Evolutionary conservation across 495 filamentous ascomycete genomes (phyloP).

Genomic region (Aspergillus coremiiformis): DNA sequence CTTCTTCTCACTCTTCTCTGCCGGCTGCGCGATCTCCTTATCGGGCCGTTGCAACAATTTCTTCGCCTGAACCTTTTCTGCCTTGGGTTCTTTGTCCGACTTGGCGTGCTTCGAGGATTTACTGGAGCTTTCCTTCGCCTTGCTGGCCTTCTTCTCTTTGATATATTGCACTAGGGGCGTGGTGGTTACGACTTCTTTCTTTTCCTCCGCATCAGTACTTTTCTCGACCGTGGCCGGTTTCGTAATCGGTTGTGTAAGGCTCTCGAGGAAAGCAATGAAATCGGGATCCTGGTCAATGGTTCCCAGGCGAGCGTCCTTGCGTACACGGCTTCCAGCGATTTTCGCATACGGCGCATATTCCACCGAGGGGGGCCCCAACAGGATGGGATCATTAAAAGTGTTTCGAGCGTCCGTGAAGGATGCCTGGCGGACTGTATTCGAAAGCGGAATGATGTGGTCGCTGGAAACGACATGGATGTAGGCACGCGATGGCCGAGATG

Average conservation of each 20-base stretch:
- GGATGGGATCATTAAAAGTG: slow-evolving; percentile 56
- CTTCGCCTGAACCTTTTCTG: slow-evolving; percentile 49
- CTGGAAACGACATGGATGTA: slow-evolving; percentile 66
- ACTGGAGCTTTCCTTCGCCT: slow-evolving; percentile 60
- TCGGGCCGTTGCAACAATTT: slow-evolving; percentile 37
- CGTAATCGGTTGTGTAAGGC: slow-evolving; percentile 67
- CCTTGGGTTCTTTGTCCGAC: slow-evolving; percentile 51
- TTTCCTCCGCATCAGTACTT: slow-evolving; percentile 42
- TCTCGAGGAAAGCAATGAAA: slow-evolving; percentile 87
- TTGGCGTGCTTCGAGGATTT: slow-evolving; percentile 53
- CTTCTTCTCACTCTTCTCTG: slow-evolving; percentile 49
- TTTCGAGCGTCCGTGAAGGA: slow-evolving; percentile 69
- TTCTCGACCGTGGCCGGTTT: slow-evolving; percentile 46
- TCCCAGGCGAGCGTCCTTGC: slow-evolving; percentile 78
- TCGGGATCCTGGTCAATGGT: slow-evolving; percentile 94
- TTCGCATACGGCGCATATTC: slow-evolving; percentile 81
- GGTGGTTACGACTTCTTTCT: slow-evolving; percentile 61
- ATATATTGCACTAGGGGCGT: slow-evolving; percentile 89
- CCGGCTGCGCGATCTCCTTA: slow-evolving; percentile 33
- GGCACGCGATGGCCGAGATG: slow-evolving; percentile 65
- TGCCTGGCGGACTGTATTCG: slow-evolving; percentile 55
- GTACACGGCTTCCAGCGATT: slow-evolving; percentile 58
- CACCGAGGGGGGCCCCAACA: slow-evolving; percentile 65
- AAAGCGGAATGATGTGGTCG: slow-evolving; percentile 52
- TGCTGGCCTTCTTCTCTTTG: slow-evolving; percentile 82